phyloP scores from a whole-genome alignment of 2,329 filamentous ascomycete genomes.

The Gliomastix tumulicola region DNA sequence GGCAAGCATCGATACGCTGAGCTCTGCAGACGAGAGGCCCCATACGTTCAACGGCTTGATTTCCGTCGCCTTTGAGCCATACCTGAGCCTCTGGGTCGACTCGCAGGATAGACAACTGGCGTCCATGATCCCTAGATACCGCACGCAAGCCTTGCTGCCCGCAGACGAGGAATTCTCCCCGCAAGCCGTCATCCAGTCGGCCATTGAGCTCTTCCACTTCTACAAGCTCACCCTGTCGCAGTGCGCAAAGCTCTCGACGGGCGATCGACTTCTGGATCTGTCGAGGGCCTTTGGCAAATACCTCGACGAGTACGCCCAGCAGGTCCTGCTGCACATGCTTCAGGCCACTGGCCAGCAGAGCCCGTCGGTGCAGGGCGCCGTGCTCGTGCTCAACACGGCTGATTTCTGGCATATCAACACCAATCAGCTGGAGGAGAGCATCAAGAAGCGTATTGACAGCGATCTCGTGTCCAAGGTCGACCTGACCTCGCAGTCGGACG shows the following conservation, averaged over 20 bases:
- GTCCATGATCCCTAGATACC: conserved; percentile 79
- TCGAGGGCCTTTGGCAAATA: conserved; percentile 85
- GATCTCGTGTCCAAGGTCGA: conserved; percentile 73
- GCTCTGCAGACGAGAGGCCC: conserved; percentile 67
- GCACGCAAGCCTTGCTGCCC: conserved; percentile 70
- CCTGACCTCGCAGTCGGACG: conserved; percentile 85
- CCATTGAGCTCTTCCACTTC: conserved; percentile 95
- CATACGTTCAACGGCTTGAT: conserved; percentile 84
- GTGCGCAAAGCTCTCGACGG: conserved; percentile 91
- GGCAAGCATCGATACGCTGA: conserved; percentile 84
- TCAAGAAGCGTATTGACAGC: conserved; percentile 81
- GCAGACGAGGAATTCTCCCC: conserved; percentile 87
- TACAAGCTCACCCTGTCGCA: conserved; percentile 90
- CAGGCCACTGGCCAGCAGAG: conserved; percentile 47
- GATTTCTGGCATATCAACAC: conserved; percentile 96
- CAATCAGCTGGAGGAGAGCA: conserved; percentile 88
- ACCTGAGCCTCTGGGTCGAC: conserved; percentile 94
- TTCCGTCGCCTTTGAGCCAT: conserved; percentile 94
- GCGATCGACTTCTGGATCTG: conserved; percentile 77
- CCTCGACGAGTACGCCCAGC: conserved; percentile 89
- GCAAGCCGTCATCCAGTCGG: conserved; percentile 84
- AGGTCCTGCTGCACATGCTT: conserved; percentile 71
- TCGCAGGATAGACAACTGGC: conserved; percentile 88
- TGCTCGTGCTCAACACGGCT: conserved; percentile 89
- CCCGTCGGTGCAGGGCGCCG: conserved; percentile 62